A percentile compares a stretch with the other conserved stretches of the same genome.
Evolutionary conservation across 805 yeast genomes (phyloP).

Genomic region (Wickerhamiella lipophila): DNA sequence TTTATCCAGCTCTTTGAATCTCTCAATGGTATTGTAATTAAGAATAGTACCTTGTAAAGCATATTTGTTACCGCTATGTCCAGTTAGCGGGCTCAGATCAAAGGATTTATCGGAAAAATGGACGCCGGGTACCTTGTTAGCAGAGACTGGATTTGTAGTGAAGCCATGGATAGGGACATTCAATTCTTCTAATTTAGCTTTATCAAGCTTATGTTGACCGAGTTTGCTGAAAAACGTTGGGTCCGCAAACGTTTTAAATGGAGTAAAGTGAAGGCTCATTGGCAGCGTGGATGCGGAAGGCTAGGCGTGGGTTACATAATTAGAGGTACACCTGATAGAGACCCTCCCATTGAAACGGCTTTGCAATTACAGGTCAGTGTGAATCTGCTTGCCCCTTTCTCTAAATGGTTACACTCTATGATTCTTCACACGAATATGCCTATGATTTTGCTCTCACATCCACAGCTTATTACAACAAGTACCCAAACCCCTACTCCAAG

Average conservation of each 20-base stretch:
- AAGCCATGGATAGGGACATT: constrained; percentile 34
- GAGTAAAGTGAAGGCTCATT: constrained; percentile 30
- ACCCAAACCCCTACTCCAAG: constrained; percentile 64
- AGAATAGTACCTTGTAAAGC: constrained; percentile 32
- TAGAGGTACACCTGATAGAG: not conserved
- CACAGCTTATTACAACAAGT: constrained; percentile 61
- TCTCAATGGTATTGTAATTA: constrained; percentile 76
- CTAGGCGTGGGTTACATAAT: not conserved
- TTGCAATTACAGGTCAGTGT: not conserved
- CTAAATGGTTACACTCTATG: constrained; percentile 52
- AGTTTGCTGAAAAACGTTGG: constrained; percentile 74
- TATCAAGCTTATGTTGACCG: constrained; percentile 59
- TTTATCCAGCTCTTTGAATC: constrained; percentile 63
- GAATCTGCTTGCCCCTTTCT: no score
- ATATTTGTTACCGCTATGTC: constrained; percentile 6
- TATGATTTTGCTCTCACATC: constrained; percentile 58
- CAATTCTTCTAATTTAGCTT: constrained; percentile 49
- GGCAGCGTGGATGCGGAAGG: not conserved
- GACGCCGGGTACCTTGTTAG: constrained; percentile 29
- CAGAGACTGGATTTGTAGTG: constrained; percentile 19
- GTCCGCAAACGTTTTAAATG: constrained; percentile 64
- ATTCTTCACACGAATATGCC: constrained; percentile 42
- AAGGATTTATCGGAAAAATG: constrained; percentile 23
- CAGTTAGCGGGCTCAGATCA: constrained; percentile 11
- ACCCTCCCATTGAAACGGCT: not conserved